Evolutionary conservation across 2,329 filamentous ascomycete genomes (phyloP), one percentile per base, ranked within the genome.

Genomic region (Elsinoe ampelina): DNA sequence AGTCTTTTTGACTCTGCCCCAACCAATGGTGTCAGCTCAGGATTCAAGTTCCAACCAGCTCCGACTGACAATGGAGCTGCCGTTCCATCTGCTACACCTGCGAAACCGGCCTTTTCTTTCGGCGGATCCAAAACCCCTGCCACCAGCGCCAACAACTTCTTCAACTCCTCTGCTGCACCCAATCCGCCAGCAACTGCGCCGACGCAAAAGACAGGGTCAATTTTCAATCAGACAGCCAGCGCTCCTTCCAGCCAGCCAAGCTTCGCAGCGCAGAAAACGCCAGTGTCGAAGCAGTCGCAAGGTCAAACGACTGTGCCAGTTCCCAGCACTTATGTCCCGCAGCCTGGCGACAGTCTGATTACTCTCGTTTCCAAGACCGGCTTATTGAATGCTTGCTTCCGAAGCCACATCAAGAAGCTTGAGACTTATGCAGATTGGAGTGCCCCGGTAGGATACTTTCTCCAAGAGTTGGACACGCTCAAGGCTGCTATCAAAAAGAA

Each of bases 121-220:
- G 38, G 30, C 7, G 15, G 15, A 10, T 30, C 42, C 39, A 56
- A 56, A 32, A 56, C 54, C 13, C 54, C 54, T 34, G 54, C 54
- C 10, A 41, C 54, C 1, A n/a, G 41, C 6, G 36, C 54, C 5
- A 45, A 34, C 26, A 56, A 48, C 32, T 48, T 56, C 7, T 56
- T 56, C 54, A 38, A 38, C 13, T n/a, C 30, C n/a, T 47, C 41
- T 7, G 8, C 42, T 20, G 17, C 39, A 13, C 48, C 48, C 17
- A 17, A 13, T 47, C 54, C 54, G 11, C 54, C 54, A n/a, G 54
- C 54, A 30, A 56, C 54, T 10, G 54, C 42, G 15, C 54, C 54
- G 13, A 42, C 20, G 4, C 54, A 56, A 26, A 56, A 48, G 42
- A 32, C 26, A 30, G 26, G 26, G 8, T 7, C 54, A n/a, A 26